Evolutionary conservation across 768 basidiomycete genomes (phyloP).

Genomic region (Serendipita sp.): DNA sequence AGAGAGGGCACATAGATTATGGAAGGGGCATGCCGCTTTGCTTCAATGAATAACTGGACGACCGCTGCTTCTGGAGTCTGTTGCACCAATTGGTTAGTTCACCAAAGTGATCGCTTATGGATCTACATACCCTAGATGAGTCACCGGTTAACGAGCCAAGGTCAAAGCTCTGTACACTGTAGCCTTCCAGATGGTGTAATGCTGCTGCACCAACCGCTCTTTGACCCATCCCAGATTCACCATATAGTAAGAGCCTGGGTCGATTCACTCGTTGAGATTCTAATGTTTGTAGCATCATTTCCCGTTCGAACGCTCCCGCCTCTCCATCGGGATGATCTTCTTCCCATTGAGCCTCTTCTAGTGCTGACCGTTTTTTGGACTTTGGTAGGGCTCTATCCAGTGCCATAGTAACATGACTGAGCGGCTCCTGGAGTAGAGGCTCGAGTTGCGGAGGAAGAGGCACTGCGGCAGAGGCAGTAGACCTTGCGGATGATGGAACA

Average conservation of each 20-base stretch:
- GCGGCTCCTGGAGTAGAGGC: constrained; percentile 49
- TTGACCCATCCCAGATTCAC: constrained; percentile 79
- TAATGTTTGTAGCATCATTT: constrained; percentile 79
- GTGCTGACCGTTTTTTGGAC: constrained; percentile 60
- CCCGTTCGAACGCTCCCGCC: constrained; percentile 74
- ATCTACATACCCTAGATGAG: constrained; percentile 57
- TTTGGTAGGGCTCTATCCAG: constrained; percentile 65
- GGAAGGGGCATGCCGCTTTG: constrained; percentile 91
- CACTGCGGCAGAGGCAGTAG: constrained; percentile 69
- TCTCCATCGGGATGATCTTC: constrained; percentile 43
- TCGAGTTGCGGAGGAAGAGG: constrained; percentile 73
- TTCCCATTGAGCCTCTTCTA: constrained; percentile 93
- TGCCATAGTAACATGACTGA: constrained; percentile 55
- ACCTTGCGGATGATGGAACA: constrained; percentile 86
- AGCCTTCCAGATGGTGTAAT: constrained; percentile 87
- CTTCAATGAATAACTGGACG: constrained; percentile 90
- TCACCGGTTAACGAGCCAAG: constrained; percentile 78
- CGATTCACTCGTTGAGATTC: constrained; percentile 81
- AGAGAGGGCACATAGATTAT: constrained; percentile 91
- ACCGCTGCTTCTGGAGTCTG: constrained; percentile 84
- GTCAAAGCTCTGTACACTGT: constrained; percentile 86
- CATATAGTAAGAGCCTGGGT: constrained; percentile 72
- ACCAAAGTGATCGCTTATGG: background rate
- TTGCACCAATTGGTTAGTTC: constrained; percentile 4
- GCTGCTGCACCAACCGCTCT: constrained; percentile 77